Conservation (phyloP, 2,329 filamentous ascomycete genomes). For the Blumeriella jaapii region DNA sequence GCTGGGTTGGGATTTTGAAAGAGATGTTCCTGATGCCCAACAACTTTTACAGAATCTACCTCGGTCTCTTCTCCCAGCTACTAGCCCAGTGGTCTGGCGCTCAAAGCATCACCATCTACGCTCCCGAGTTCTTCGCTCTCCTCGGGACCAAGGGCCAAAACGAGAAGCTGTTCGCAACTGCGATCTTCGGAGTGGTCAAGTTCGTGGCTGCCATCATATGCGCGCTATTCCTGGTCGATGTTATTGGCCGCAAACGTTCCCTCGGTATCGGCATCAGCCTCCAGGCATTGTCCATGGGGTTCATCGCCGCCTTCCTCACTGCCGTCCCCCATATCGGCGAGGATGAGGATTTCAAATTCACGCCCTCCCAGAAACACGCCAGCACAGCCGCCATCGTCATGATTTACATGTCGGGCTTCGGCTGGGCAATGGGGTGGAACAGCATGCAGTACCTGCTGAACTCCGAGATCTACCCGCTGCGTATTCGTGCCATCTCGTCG, state of each 20-base stretch:
- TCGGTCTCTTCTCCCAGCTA: constrained; percentile 57
- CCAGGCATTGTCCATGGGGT: constrained; percentile 50
- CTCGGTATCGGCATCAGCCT: constrained; percentile 48
- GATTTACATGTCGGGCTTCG: constrained; percentile 58
- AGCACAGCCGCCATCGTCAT: constrained; percentile 59
- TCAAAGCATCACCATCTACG: constrained; percentile 65
- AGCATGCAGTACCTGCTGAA: constrained; percentile 69
- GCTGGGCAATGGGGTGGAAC: constrained; percentile 65
- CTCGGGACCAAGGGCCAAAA: constrained; percentile 57
- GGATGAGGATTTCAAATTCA: constrained; percentile 35
- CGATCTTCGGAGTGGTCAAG: constrained; percentile 67
- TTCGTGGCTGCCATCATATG: constrained; percentile 55
- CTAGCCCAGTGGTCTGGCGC: constrained; percentile 65
- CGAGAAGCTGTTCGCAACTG: constrained; percentile 61
- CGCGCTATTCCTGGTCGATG: constrained; percentile 68
- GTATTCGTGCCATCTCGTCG: constrained; percentile 61
- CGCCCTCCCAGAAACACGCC: constrained; percentile 36
- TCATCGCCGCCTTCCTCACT: constrained; percentile 49
- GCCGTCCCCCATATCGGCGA: constrained; percentile 47
- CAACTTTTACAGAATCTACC: constrained; percentile 63
- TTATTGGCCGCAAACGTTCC: constrained; percentile 62
- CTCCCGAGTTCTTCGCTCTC: constrained; percentile 59
- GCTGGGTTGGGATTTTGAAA: constrained; percentile 51
- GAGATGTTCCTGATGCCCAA: constrained; percentile 56
- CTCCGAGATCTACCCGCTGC: constrained; percentile 64